Evolutionary conservation across 148 eudicot genomes (phyloP), one percentile per base, ranked within the genome.

Genomic region (Amaranthus hypochondriacus): DNA sequence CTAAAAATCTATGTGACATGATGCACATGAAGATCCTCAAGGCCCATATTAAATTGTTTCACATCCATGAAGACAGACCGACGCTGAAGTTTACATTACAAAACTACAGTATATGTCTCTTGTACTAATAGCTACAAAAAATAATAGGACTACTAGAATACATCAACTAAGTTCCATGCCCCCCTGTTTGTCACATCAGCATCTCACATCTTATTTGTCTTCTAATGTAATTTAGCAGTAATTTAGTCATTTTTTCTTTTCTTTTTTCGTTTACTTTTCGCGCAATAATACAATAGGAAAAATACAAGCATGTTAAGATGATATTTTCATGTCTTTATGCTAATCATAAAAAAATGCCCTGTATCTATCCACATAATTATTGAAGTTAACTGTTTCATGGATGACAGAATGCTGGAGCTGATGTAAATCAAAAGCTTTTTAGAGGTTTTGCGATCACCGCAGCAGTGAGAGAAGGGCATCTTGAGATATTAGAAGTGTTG

Each of bases 391-490:
- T 70, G 55, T 54, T 69, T 13, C 47, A 56, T 73, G 48, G 69
- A 73, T 86, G 66, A 66, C 85, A 95, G 96, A 78, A 78, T 75
- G 73, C 62, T 76, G 98, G 97, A 85, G 98, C 98, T 49, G 93
- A 95, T 81, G 90, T 89, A 57, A 92, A 95, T 89, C 90, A 84
- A 78, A 85, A 86, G 75, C 88, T 92, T 10, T 95, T 95, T 71
- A 81, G 90, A 78, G 99, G 99, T 70, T 92, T 66, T 71, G 87
- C 96, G 51, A 86, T 87, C 18, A 89, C 96, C 58, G 96, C 86
- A 14, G 97, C 97, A 47, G 93, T 86, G 50, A 87, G 97, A 74
- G 93, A 95, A 85, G 92, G 87, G 65, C 92, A 88, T 76, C 66
- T 81, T 52, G 94, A 90, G 81, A 87, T 90, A 62, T 80, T 92